Percentiles rank a stretch among this genome's conserved stretches.
phyloP scores from a whole-genome alignment of 2,329 filamentous ascomycete genomes.

The Sporothrix globosa region DNA sequence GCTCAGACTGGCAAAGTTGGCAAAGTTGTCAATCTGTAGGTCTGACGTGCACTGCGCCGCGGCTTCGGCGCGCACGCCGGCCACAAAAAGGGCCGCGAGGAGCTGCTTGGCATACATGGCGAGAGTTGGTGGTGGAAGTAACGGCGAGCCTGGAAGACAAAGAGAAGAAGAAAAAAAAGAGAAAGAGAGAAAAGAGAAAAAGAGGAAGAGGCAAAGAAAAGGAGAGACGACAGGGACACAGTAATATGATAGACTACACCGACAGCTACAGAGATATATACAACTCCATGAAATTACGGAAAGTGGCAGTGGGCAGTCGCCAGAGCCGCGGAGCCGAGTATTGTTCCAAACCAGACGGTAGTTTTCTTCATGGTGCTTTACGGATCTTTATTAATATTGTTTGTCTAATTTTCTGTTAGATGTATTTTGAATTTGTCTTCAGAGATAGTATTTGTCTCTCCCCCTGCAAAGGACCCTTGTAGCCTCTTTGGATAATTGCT shows the following conservation, averaged over 20 bases:
- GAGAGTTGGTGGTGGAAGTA: neutral
- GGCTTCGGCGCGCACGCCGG: slow-evolving; percentile 23
- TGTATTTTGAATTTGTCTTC: neutral
- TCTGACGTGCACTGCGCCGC: slow-evolving; percentile 30
- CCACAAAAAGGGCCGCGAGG: slow-evolving; percentile 31
- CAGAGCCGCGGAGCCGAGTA: slow-evolving; percentile 27
- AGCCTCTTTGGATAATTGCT: slow-evolving; percentile 25
- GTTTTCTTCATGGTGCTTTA: neutral
- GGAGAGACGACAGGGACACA: no score
- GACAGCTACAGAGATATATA: slow-evolving; percentile 1
- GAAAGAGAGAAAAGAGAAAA: neutral
- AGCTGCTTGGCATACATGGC: slow-evolving; percentile 29
- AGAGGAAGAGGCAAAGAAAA: neutral
- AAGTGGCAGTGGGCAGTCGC: neutral
- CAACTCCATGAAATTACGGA: neutral
- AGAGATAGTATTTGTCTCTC: neutral
- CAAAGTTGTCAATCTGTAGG: slow-evolving; percentile 34
- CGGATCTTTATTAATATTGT: slow-evolving; percentile 2
- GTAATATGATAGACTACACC: neutral
- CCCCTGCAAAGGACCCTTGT: neutral
- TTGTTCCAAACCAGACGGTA: neutral
- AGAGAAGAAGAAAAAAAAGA: neutral
- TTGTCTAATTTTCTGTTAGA: neutral
- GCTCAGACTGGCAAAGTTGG: slow-evolving; percentile 31
- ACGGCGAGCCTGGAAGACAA: neutral